Evolutionary conservation across 768 basidiomycete species (phyloP), one percentile per base, ranked within the genome.

Genomic region (Cystofilobasidium capitatum): DNA sequence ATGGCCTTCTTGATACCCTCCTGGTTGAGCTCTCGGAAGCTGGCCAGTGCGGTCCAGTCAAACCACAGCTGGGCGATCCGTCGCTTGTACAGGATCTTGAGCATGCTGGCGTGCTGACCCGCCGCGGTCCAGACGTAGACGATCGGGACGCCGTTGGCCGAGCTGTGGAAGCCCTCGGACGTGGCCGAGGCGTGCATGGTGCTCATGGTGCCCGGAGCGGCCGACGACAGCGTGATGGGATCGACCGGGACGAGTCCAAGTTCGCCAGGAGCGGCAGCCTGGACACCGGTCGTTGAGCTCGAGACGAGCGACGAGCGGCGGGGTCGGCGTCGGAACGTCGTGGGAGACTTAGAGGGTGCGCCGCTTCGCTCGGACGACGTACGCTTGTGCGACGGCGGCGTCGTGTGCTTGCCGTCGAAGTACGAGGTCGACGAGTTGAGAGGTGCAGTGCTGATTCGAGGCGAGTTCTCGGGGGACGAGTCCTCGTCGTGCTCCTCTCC

Each of bases 1-100:
- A 93, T 76, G 42, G 94, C 92, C 81, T 97, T 97, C 72, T 90
- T 83, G 78, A 97, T 91, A 1, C 92, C 94, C 0, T 90, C 88
- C 75, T 89, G 83, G 76, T 98, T 98, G 66, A 96, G 79, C 73
- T 97, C 91, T 65, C 91, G 85, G 71, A 91, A 99, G 8, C 90
- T 88, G 75, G 82, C 83, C 65, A 98, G 81, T 35, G 86, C 85
- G 17, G 85, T 86, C 55, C 86, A 81, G 8, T 85, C 81, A 51
- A 91, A 84, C 76, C 88, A 96, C 14, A 91, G 81, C 57, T 81
- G 85, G 0, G 90, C 88, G 62, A 98, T 89, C 70, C 87, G 81
- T 49, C 92, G 85, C 79, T 97, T 98, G 82, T 88, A 92, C 29
- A 92, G 79, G 35, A 93, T 80, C 22, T 89, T 84, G 7, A 86